A percentile compares a stretch with the other conserved stretches of the same genome.
Evolutionary conservation across 805 yeast species (phyloP).

Genomic region (Alloascoidea africana): DNA sequence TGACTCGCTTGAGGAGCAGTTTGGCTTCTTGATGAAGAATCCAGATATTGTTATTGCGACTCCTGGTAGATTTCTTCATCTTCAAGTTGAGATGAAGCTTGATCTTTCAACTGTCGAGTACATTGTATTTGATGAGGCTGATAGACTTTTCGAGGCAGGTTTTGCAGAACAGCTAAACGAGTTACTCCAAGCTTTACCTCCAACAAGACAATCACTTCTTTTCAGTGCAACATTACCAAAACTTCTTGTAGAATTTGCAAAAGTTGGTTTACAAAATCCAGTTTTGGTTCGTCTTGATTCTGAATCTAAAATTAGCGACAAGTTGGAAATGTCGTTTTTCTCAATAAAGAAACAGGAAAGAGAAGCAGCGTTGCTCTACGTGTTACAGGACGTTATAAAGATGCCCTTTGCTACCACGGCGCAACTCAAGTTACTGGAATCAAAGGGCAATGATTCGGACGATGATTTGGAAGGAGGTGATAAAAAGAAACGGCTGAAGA

Average conservation of each 20-base stretch:
- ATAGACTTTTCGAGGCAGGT: constrained; percentile 91
- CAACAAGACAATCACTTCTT: constrained; percentile 71
- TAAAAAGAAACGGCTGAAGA: constrained; percentile 8
- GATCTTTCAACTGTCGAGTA: constrained; percentile 76
- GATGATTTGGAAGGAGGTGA: constrained; percentile 2
- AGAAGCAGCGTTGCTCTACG: constrained; percentile 67
- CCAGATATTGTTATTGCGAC: constrained; percentile 95
- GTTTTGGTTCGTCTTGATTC: constrained; percentile 86
- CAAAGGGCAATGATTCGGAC: constrained; percentile 2
- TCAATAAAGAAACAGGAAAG: constrained; percentile 72
- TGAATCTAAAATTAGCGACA: constrained; percentile 80
- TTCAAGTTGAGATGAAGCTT: constrained; percentile 88
- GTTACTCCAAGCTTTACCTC: constrained; percentile 68
- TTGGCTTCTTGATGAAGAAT: constrained; percentile 78
- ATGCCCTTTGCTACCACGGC: constrained; percentile 70
- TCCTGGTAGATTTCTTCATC: constrained; percentile 93
- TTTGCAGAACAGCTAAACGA: constrained; percentile 89
- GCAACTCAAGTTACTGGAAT: constrained; percentile 36
- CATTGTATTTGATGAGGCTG: constrained; percentile 95
- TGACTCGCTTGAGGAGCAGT: constrained; percentile 96
- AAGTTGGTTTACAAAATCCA: constrained; percentile 90
- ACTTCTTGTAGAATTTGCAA: constrained; percentile 88
- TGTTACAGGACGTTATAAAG: constrained; percentile 75
- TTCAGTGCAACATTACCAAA: constrained; percentile 94
- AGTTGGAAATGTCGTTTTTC: constrained; percentile 80